These are phyloP conservation scores for Rhododendron ovatum DNA, from an alignment of 148 eudicot genomes.

Conservation along the genomic window DNA sequence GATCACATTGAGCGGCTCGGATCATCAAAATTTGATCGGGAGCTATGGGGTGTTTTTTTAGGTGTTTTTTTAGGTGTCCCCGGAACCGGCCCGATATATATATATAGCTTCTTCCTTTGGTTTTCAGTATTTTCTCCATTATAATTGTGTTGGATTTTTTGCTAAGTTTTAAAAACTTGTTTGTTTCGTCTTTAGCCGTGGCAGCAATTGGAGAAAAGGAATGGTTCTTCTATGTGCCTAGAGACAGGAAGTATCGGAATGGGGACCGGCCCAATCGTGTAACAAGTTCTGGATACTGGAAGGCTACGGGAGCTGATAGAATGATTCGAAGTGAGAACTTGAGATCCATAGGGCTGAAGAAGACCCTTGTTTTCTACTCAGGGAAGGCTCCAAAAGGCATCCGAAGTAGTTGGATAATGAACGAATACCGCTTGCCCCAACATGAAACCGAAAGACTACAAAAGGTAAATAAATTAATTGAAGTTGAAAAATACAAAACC, in stretches of 20 bases:
- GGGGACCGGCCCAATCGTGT: slow-evolving; percentile 90
- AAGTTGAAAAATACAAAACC: neutral
- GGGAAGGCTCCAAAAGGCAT: slow-evolving; percentile 92
- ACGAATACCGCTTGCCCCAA: slow-evolving; percentile 86
- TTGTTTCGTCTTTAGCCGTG: slow-evolving; percentile 35
- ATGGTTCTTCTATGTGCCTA: slow-evolving; percentile 90
- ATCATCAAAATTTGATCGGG: too few species aligned
- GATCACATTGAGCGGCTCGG: too few species aligned
- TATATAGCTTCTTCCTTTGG: neutral
- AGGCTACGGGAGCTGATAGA: slow-evolving; percentile 88
- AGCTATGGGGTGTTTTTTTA: too few species aligned
- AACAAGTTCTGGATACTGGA: slow-evolving; percentile 90
- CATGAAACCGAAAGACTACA: slow-evolving; percentile 81
- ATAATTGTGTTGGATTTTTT: slow-evolving; percentile 10
- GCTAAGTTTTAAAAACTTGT: neutral
- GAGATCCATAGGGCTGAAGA: slow-evolving; percentile 70
- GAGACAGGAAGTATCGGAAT: slow-evolving; percentile 79
- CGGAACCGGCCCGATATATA: too few species aligned
- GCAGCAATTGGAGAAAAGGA: slow-evolving; percentile 95
- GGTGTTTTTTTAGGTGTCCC: too few species aligned
- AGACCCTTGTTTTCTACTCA: slow-evolving; percentile 82
- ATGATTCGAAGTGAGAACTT: slow-evolving; percentile 62
- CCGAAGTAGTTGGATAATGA: slow-evolving; percentile 91
- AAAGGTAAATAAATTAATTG: slow-evolving; percentile 40
- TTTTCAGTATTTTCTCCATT: neutral